A percentile compares a stretch with the other conserved stretches of the same genome.
These are phyloP conservation scores for Steccherinum ochraceum DNA, from an alignment of 768 basidiomycete genomes.

Conservation along the genomic window DNA sequence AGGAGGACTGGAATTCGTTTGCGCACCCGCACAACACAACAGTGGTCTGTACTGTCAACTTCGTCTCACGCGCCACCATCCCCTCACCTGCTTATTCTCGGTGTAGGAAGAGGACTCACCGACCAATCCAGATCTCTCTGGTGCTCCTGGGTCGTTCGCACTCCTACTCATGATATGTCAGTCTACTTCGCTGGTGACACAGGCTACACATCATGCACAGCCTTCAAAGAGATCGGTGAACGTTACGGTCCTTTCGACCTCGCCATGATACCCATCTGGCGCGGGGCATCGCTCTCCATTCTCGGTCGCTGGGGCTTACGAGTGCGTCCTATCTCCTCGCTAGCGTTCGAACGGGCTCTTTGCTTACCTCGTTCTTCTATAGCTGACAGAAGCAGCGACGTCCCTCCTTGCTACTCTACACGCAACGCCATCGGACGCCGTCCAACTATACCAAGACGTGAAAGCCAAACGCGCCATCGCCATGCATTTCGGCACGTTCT, in stretches of 20 bases:
- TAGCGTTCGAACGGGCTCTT: background rate
- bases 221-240: slow-evolving; percentile 36
- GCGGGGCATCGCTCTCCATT: slow-evolving; percentile 34
- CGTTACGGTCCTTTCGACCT: slow-evolving; percentile 34
- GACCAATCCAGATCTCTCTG: too few relatives aligned
- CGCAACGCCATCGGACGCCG: slow-evolving; percentile 35
- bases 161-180: too few relatives aligned
- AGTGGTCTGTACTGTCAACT: too few relatives aligned
- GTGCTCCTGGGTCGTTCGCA: too few relatives aligned
- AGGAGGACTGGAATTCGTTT: too few relatives aligned
- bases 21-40: too few relatives aligned
- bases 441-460: slow-evolving; percentile 32
- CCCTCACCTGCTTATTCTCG: too few relatives aligned
- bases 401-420: slow-evolving; percentile 29
- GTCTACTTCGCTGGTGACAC: too few relatives aligned
- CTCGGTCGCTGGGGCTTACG: slow-evolving; percentile 30
- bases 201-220: too few relatives aligned
- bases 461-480: slow-evolving; percentile 29
- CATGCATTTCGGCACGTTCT: slow-evolving; percentile 41
- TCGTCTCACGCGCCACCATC: too few relatives aligned
- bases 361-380: slow-evolving; percentile 16
- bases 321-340: slow-evolving; percentile 19
- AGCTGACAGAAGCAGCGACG: slow-evolving; percentile 13
- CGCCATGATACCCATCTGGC: slow-evolving; percentile 39
- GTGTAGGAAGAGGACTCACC: too few relatives aligned